phyloP scores from a whole-genome alignment of 371 early-diverging fungal species.

The Entomophthora muscae region DNA sequence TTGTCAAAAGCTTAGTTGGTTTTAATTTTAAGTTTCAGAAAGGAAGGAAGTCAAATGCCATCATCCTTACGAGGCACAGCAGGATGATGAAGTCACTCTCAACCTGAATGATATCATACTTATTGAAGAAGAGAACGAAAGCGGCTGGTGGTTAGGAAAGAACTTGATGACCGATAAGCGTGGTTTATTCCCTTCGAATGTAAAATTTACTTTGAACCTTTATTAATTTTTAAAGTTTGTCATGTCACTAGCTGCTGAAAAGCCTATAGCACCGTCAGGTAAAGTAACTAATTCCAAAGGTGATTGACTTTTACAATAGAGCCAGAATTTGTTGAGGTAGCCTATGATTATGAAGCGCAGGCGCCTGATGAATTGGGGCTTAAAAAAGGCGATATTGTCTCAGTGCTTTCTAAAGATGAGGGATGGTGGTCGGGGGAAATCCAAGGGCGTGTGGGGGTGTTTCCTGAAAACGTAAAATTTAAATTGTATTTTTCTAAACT shows the following conservation, averaged over 20 bases:
- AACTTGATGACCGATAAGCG: constrained; percentile 25
- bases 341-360: constrained; percentile 48
- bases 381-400: constrained; percentile 41
- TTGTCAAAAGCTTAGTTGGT: too few species aligned
- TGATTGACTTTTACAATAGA: neutral
- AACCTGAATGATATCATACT: constrained; percentile 28
- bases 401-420: constrained; percentile 37
- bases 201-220: constrained; percentile 14
- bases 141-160: constrained; percentile 47
- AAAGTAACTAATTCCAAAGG: constrained; percentile 10
- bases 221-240: constrained; percentile 14
- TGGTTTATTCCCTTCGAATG: constrained; percentile 61
- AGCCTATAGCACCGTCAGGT: constrained; percentile 10
- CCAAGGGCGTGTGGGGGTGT: constrained; percentile 43
- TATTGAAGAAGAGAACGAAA: constrained; percentile 30
- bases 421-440: constrained; percentile 54
- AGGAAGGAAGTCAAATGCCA: constrained; percentile 14
- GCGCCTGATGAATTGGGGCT: constrained; percentile 44
- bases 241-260: constrained; percentile 6
- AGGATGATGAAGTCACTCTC: constrained; percentile 41
- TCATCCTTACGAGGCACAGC: constrained; percentile 23
- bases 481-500: neutral
- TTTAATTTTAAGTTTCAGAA: neutral
- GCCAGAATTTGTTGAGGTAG: constrained; percentile 18
- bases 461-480: constrained; percentile 40